Percentiles rank a stretch among this genome's conserved stretches.
These are phyloP conservation scores for Gynandropsis gynandra DNA, from an alignment of 345 rosid species.

Conservation along the genomic window DNA sequence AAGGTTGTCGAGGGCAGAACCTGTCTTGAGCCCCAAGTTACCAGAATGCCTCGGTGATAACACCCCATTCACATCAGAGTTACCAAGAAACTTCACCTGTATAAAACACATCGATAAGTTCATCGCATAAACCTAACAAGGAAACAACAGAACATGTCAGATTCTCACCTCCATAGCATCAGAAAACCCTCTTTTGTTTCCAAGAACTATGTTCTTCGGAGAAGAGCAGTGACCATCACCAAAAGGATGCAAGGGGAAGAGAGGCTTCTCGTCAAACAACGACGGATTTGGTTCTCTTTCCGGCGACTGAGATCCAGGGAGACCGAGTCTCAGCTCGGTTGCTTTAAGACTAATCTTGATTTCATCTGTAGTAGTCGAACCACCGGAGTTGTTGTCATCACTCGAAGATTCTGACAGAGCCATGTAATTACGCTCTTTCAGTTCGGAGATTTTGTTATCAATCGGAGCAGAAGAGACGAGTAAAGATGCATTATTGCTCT, in stretches of 20 bases:
- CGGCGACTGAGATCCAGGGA: slow-evolving; percentile 66
- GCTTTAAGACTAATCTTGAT: slow-evolving; percentile 43
- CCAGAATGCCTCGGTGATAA: slow-evolving; percentile 42
- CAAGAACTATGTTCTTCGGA: slow-evolving; percentile 41
- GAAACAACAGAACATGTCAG: background rate
- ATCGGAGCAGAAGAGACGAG: slow-evolving; percentile 38
- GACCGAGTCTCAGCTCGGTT: slow-evolving; percentile 64
- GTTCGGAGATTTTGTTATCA: slow-evolving; percentile 28
- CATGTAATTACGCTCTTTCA: slow-evolving; percentile 51
- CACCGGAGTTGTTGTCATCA: slow-evolving; percentile 28
- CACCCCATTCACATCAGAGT: slow-evolving; percentile 28
- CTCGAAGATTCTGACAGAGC: slow-evolving; percentile 47
- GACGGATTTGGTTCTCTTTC: slow-evolving; percentile 36
- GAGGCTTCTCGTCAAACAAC: slow-evolving; percentile 46
- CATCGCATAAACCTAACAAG: background rate
- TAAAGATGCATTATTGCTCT: slow-evolving; percentile 30
- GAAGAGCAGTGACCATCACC: slow-evolving; percentile 35
- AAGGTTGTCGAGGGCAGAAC: slow-evolving; percentile 40
- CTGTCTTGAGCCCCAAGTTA: slow-evolving; percentile 41
- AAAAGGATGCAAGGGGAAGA: slow-evolving; percentile 52
- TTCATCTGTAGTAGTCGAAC: slow-evolving; percentile 23
- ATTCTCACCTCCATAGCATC: slow-evolving; percentile 59
- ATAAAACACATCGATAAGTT: background rate
- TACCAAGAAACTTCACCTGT: too few relatives aligned
- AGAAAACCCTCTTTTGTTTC: slow-evolving; percentile 64